A percentile compares a stretch with the other conserved stretches of the same genome.
phyloP scores from a whole-genome alignment of 2,329 filamentous ascomycete genomes.

The Pseudocercospora ulei region DNA sequence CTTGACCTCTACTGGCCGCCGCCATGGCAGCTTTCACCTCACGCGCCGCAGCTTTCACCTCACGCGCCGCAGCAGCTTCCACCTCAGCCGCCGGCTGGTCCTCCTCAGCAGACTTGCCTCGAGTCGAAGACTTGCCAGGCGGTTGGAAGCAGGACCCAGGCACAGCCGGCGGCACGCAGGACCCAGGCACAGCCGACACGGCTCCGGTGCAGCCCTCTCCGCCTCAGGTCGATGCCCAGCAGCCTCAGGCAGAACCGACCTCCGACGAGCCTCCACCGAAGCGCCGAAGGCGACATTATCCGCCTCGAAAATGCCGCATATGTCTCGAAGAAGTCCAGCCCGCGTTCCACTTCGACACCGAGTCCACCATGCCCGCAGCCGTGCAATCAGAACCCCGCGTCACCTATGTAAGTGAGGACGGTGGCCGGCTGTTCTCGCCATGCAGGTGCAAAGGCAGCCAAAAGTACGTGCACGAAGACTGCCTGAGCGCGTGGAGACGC shows the following conservation, averaged over 20 bases:
- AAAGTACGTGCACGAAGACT: conserved; percentile 88
- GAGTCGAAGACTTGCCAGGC: conserved; percentile 16
- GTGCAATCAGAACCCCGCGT: conserved; percentile 50
- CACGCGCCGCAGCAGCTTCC: conserved; percentile 39
- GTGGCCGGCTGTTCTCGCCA: conserved; percentile 72
- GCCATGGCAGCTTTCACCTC: conserved; percentile 38
- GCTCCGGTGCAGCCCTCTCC: too few species aligned
- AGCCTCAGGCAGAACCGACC: conserved; percentile 19
- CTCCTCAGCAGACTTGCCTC: conserved; percentile 41
- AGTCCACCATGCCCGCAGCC: conserved; percentile 46
- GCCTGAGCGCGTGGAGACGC: conserved; percentile 71
- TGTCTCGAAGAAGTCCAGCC: conserved; percentile 65
- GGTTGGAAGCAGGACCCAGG: background rate
- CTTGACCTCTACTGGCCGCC: background rate
- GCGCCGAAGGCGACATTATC: conserved; percentile 47
- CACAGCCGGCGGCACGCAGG: background rate
- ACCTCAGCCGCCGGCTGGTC: conserved; percentile 38
- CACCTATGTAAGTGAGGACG: conserved; percentile 60
- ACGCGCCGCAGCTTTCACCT: too few species aligned
- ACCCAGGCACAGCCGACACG: conserved; percentile 1
- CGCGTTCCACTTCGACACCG: conserved; percentile 43
- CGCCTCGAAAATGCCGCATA: conserved; percentile 72
- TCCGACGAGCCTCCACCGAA: conserved; percentile 15
- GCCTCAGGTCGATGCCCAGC: background rate
- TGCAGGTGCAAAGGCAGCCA: conserved; percentile 90